Conservation (phyloP, 495 filamentous ascomycete species). For the Hypoxylon fuscum region DNA sequence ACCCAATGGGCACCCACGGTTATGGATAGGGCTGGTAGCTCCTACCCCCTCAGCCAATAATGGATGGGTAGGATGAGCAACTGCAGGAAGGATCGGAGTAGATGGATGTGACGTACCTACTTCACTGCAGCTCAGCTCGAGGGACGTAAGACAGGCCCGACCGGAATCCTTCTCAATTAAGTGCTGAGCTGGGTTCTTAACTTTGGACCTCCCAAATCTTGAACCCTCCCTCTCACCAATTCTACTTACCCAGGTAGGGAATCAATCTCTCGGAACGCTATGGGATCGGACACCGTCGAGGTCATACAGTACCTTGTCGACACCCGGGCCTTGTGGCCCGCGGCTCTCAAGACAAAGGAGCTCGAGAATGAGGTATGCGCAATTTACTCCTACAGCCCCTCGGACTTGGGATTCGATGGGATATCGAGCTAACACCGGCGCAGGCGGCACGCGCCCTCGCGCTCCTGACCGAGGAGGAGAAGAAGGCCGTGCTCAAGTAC, state of each 20-base stretch:
- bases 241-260: neutral
- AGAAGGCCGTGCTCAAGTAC: slow-evolving; percentile 61
- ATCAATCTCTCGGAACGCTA: slow-evolving; percentile 15
- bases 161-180: slow-evolving; percentile 19
- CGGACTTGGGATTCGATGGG: neutral
- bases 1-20: too few relatives aligned
- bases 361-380: slow-evolving; percentile 51
- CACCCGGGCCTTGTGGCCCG: slow-evolving; percentile 55
- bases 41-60: slow-evolving; percentile 16
- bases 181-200: too few relatives aligned
- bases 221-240: neutral
- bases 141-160: slow-evolving; percentile 24
- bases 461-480: slow-evolving; percentile 64
- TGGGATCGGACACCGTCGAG: slow-evolving; percentile 36
- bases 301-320: slow-evolving; percentile 59
- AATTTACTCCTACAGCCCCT: slow-evolving; percentile 12
- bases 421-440: slow-evolving; percentile 8
- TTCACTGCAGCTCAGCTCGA: slow-evolving; percentile 7
- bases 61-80: slow-evolving; percentile 8
- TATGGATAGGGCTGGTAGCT: neutral
- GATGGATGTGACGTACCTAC: neutral
- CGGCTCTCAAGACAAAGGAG: slow-evolving; percentile 49
- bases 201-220: neutral
- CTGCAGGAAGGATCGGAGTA: slow-evolving; percentile 24
- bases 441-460: slow-evolving; percentile 65